Conservation (phyloP, 139 green algal species). For the Diplosphaera chodatii region DNA sequence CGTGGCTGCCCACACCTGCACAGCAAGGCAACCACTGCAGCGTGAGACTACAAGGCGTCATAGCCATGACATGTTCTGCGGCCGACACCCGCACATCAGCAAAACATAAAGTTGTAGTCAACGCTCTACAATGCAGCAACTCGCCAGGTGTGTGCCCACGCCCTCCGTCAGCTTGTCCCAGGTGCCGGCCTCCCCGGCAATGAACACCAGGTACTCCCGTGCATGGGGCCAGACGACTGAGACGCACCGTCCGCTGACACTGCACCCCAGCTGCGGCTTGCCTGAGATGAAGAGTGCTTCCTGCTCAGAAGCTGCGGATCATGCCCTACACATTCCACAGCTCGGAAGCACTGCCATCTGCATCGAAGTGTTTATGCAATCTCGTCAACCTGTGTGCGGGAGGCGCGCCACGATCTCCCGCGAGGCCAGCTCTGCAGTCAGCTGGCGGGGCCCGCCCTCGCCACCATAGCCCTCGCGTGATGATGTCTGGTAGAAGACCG, state of each 20-base stretch:
- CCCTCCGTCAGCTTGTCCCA: slow-evolving; percentile 16
- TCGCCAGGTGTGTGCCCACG: background rate
- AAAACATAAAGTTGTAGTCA: too few species aligned
- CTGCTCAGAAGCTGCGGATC: too few species aligned
- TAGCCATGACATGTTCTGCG: too few species aligned
- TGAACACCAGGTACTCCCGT: slow-evolving; percentile 11
- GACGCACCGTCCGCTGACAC: slow-evolving; percentile 8
- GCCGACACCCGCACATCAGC: too few species aligned
- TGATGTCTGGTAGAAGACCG: background rate
- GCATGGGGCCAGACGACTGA: slow-evolving; percentile 23
- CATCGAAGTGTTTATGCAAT: too few species aligned
- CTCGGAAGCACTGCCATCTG: too few species aligned
- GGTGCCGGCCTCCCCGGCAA: background rate
- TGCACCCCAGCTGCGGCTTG: slow-evolving; percentile 1
- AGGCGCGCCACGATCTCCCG: slow-evolving; percentile 12
- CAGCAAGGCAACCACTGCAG: too few species aligned
- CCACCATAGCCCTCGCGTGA: background rate
- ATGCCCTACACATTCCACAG: too few species aligned
- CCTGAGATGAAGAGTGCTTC: too few species aligned
- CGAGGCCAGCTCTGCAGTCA: slow-evolving; percentile 15
- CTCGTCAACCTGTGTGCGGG: slow-evolving; percentile 4
- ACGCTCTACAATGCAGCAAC: too few species aligned
- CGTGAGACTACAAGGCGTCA: too few species aligned
- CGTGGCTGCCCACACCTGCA: slow-evolving; percentile 14
- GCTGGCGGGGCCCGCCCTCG: slow-evolving; percentile 8